These are phyloP conservation scores for Trypanosoma scelopori DNA, from an alignment of 208 protist genomes.

Conservation along the genomic window DNA sequence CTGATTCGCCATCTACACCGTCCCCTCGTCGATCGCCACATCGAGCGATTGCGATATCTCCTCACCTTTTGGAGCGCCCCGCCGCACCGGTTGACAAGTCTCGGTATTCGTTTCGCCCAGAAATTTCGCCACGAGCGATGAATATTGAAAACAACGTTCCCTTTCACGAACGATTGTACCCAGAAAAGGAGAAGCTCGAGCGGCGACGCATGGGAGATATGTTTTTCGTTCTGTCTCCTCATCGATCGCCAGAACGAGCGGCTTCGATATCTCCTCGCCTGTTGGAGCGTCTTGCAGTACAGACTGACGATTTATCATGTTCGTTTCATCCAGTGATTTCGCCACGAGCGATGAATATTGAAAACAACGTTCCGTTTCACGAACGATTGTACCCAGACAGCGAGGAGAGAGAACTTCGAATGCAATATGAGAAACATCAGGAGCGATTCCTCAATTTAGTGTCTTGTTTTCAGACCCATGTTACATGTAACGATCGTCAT, in stretches of 20 bases:
- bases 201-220: slow-evolving; percentile 13
- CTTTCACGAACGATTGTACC: slow-evolving; percentile 46
- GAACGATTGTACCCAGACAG: slow-evolving; percentile 23
- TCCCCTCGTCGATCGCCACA: not conserved
- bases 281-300: not conserved
- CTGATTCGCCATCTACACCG: not conserved
- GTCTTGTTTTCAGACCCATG: slow-evolving; percentile 6
- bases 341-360: slow-evolving; percentile 11
- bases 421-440: not conserved
- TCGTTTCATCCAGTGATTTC: slow-evolving; percentile 28
- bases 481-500: not conserved
- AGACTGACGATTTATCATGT: slow-evolving; percentile 3
- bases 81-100: not conserved
- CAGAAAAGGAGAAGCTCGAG: slow-evolving; percentile 14
- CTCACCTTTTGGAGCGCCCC: not conserved
- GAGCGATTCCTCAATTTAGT: not conserved
- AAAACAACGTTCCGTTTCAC: slow-evolving; percentile 8
- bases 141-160: slow-evolving; percentile 23
- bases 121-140: slow-evolving; percentile 48
- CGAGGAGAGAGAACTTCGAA: not conserved
- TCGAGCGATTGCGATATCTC: not conserved
- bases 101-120: slow-evolving; percentile 38
- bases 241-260: not conserved
- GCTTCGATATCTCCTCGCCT: not conserved
- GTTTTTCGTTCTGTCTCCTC: not conserved